Evolutionary conservation across 177 flowering plant species (phyloP).

Genomic region (Vitis hybrid): DNA sequence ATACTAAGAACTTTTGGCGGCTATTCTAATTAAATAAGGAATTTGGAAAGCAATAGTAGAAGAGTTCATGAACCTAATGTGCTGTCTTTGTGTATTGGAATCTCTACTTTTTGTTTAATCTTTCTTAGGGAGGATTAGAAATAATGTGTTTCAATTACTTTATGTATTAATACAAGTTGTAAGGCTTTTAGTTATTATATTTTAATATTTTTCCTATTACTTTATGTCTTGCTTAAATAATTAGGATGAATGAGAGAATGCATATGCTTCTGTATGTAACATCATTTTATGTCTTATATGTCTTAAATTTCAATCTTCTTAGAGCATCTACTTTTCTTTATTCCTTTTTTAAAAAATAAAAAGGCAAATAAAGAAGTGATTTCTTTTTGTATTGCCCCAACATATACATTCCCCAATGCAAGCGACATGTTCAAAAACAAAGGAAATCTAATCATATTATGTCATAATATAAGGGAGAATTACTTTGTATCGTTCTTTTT

Average conservation of each 20-base stretch:
- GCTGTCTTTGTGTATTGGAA: conserved; percentile 12
- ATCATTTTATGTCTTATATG: no score
- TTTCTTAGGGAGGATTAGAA: not conserved
- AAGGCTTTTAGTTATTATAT: not conserved
- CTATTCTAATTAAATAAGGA: not conserved
- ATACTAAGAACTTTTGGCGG: not conserved
- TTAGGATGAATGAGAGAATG: not conserved
- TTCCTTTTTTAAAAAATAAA: no score
- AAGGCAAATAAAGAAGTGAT: no score
- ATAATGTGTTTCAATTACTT: not conserved
- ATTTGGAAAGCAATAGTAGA: not conserved
- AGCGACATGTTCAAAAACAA: no score
- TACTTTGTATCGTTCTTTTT: no score
- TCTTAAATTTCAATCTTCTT: no score
- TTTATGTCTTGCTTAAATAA: not conserved
- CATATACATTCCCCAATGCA: no score
- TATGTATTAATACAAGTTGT: not conserved
- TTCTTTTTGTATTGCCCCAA: no score
- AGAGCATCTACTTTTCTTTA: no score
- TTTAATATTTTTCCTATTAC: not conserved
- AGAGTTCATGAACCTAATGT: conserved; percentile 19
- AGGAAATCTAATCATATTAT: no score
- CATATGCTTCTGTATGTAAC: not conserved
- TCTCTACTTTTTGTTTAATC: conserved; percentile 2
- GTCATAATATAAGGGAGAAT: no score